Conservation (phyloP, 1,284 basidiomycete genomes). For the Taiwanofungus camphoratus region DNA sequence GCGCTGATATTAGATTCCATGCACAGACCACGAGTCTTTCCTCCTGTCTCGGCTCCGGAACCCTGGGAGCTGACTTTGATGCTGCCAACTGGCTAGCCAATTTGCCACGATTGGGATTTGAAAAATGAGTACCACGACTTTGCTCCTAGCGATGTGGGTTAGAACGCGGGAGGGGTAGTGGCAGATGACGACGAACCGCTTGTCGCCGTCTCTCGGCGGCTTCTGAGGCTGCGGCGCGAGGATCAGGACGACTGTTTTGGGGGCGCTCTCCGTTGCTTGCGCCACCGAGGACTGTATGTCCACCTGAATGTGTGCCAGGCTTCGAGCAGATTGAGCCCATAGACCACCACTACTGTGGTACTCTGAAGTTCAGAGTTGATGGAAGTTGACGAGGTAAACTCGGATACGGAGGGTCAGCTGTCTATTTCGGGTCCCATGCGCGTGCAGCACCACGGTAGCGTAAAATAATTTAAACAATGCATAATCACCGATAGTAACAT, state of each 20-base stretch:
- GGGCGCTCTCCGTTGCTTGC: constrained; percentile 1
- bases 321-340: constrained; percentile 74
- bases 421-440: too few relatives aligned
- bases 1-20: constrained; percentile 15
- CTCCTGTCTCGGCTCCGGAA: constrained; percentile 45
- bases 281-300: constrained; percentile 47
- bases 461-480: too few relatives aligned
- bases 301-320: constrained; percentile 40
- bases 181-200: constrained; percentile 41
- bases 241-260: constrained; percentile 36
- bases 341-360: background rate
- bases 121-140: constrained; percentile 48
- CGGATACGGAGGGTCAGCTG: too few relatives aligned
- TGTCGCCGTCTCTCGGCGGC: constrained; percentile 64
- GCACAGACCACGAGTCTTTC: constrained; percentile 54
- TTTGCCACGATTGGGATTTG: constrained; percentile 62
- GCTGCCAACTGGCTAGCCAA: constrained; percentile 52
- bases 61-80: constrained; percentile 41
- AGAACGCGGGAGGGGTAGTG: constrained; percentile 13
- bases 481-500: too few relatives aligned
- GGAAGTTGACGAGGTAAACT: too few relatives aligned
- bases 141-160: constrained; percentile 36
- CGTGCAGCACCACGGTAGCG: too few relatives aligned
- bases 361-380: too few relatives aligned
- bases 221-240: constrained; percentile 58